A percentile compares a stretch with the other conserved stretches of the same genome.
These are phyloP conservation scores for Oxyria digyna DNA, from an alignment of 148 eudicot species.

Conservation along the genomic window DNA sequence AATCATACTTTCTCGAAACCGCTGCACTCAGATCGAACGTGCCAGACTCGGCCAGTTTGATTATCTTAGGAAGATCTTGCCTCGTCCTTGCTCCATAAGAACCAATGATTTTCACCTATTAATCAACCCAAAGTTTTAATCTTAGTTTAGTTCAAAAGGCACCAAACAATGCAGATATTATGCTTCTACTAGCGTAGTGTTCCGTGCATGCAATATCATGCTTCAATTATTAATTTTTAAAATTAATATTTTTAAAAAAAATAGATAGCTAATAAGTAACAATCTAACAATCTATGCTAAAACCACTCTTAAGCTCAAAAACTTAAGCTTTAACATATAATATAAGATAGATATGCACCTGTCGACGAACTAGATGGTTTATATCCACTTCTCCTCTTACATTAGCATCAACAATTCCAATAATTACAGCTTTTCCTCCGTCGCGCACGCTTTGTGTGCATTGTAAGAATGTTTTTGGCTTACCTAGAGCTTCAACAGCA, in stretches of 20 bases:
- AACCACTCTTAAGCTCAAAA: no score
- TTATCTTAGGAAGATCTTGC: conserved; percentile 90
- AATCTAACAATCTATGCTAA: no score
- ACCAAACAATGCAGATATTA: no score
- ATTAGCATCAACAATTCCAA: conserved; percentile 64
- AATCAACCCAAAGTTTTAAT: background rate
- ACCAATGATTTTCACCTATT: conserved; percentile 85
- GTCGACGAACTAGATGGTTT: conserved; percentile 95
- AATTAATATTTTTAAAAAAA: no score
- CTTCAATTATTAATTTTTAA: no score
- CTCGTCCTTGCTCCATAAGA: conserved; percentile 96
- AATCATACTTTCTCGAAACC: conserved; percentile 68
- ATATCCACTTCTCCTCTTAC: conserved; percentile 94
- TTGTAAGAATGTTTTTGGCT: conserved; percentile 66
- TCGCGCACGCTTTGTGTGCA: conserved; percentile 93
- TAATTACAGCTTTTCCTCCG: conserved; percentile 99
- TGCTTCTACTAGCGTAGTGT: no score
- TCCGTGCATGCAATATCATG: no score
- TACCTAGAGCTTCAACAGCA: conserved; percentile 92
- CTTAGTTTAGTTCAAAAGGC: no score
- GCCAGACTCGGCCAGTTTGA: conserved; percentile 80
- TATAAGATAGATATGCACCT: no score
- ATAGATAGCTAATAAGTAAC: no score
- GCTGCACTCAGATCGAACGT: conserved; percentile 67
- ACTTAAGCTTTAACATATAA: no score